Evolutionary conservation across 2,329 filamentous ascomycete genomes (phyloP), one percentile per base, ranked within the genome.

Genomic region (Zopfia rhizophila): DNA sequence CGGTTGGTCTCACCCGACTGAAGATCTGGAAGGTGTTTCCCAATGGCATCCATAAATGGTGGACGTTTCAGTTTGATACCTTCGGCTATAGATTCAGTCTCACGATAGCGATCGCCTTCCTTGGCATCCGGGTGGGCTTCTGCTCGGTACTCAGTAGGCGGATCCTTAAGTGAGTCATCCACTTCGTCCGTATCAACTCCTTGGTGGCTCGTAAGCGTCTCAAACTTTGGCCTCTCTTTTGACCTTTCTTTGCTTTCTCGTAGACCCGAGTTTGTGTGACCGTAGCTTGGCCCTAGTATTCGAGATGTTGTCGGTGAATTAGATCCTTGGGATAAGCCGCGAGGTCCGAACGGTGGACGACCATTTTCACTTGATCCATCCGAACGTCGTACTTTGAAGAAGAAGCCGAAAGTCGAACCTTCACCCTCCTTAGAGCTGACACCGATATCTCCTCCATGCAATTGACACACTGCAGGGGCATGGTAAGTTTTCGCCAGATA

Each of bases 361-460:
- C 60, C 58, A 7, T 55, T 58, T 16, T 63, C 60, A 12, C 22
- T 52, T 4, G 48, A 27, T 3, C 53, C 59, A 10, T 62, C 52
- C 4, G 60, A 58, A 18, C 60, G 58, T 12, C 68, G 63, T 1
- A 65, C 67, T 45, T 66, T 70, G 58, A 70, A 70, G 48, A 68
- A 72, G 39, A 70, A 72, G 0, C 63, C 67, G 38, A 72, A 71
- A 2, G 68, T 72, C 1, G 65, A 69, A 5, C 68, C 69, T 48
- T 68, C 61, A 1, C 65, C 65, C 36, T 69, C 60, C 51, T 63
- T 65, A 1, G 63, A 65, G 29, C 65, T 65, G 1, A 72, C 67
- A 1, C 68, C 69, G 10, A 71, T 69, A 12, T 71, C 69, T n/a
- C 68, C 69, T 7, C 69, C 69, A 36, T 72, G 69, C 8, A 72